phyloP scores from a whole-genome alignment of 1,139 yeast species.

The Yamadazyma sp. region DNA sequence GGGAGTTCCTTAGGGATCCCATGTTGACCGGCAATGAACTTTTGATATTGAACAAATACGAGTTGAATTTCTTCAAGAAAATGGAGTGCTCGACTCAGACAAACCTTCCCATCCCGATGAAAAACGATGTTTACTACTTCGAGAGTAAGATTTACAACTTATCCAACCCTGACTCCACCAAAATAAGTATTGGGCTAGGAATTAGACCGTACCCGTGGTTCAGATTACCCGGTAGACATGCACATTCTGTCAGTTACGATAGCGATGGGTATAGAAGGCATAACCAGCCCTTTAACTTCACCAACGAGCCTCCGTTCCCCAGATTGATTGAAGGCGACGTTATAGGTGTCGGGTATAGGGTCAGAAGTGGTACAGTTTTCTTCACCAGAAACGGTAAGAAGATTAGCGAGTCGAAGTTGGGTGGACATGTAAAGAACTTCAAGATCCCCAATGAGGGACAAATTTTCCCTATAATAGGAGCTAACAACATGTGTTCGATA shows the following conservation, averaged over 20 bases:
- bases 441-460: slow-evolving; percentile 40
- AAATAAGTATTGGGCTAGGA: slow-evolving; percentile 47
- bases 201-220: slow-evolving; percentile 60
- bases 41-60: slow-evolving; percentile 69
- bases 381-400: slow-evolving; percentile 73
- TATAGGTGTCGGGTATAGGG: slow-evolving; percentile 65
- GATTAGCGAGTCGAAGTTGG: slow-evolving; percentile 62
- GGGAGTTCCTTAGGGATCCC: slow-evolving; percentile 81
- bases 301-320: slow-evolving; percentile 45
- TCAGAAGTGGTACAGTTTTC: slow-evolving; percentile 60
- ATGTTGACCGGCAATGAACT: slow-evolving; percentile 61
- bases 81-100: slow-evolving; percentile 80
- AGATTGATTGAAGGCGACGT: slow-evolving; percentile 57
- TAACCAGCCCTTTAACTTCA: slow-evolving; percentile 49
- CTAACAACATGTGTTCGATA: slow-evolving; percentile 50
- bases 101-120: slow-evolving; percentile 82
- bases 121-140: slow-evolving; percentile 87
- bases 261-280: slow-evolving; percentile 53
- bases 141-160: slow-evolving; percentile 66
- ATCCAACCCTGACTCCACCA: slow-evolving; percentile 54
- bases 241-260: slow-evolving; percentile 50
- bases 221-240: slow-evolving; percentile 57
- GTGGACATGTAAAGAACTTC: slow-evolving; percentile 62
- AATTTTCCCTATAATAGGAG: slow-evolving; percentile 53
- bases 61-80: slow-evolving; percentile 68